Base-by-base conservation (phyloP, 768 basidiomycete genomes). In the Nidularia pulvinata region DNA sequence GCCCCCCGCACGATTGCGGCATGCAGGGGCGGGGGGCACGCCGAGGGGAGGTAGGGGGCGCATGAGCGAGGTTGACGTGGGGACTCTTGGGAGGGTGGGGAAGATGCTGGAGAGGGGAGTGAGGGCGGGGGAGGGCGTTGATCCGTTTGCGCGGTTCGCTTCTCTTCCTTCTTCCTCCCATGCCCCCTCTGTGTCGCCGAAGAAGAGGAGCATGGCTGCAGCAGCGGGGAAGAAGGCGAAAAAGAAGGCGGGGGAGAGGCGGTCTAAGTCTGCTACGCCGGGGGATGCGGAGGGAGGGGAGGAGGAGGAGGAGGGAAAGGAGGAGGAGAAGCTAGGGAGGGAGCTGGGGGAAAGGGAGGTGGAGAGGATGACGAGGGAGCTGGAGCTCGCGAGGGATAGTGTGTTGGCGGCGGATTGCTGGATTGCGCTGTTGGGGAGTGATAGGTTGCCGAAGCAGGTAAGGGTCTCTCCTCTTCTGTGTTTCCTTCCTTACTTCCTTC, bases 401-500 rank as follows among this genome's bases (percentile, higher is more conserved):
- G 81, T 93, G 7, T 61, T 89, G 30, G 93, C 95, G 3, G 91
- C 91, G 0, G 92, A 95, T 64, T 93, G 90, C 58, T 88, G 84
- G 55, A 78, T 96, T 57, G 83, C 88, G 0, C 67, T 97, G 5
- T 78, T 98, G 32, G 83, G 84, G 2, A 86, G 87, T 33, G 91
- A 93, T 57, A 78, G 89, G 22, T 72, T 96, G 52, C 82, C 91
- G 2, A 96, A 96, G 67, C 91, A 95, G 81, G 95, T 93, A 46
- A 36, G 82, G 57, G 22, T 46, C 25, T 1, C 32, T 33, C 30
- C 16, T 14, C 10, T 22, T 51, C 25, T 25, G 25, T 25, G 25
- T 25, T 25, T 4, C 25, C 25, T 25, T 25, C 2, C 25, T 25
- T 25, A 25, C 25, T 25, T 25, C 25, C 25, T 25, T 25, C 4